Evolutionary conservation across 2,329 filamentous ascomycete species (phyloP), one percentile per base, ranked within the genome.

Genomic region (Monosporascus sp.): DNA sequence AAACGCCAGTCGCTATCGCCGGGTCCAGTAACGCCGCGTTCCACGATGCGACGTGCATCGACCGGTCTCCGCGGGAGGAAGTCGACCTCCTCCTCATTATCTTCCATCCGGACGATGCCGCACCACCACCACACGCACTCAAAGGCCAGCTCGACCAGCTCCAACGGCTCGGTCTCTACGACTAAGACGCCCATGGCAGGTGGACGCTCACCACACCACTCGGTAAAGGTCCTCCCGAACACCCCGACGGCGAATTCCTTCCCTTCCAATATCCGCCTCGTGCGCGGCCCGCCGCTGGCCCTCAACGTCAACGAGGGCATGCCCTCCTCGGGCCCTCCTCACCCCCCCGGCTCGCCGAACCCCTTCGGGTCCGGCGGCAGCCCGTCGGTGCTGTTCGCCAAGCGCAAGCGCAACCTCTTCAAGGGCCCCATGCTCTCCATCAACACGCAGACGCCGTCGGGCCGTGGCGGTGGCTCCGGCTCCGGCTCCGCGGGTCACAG

Each of bases 41-140:
- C 90, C 5, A 89, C 89, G 1, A 88, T 95, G 63, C 85, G 94
- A 11, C 87, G 91, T 37, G 85, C 90, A 2, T 96, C 91, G 5
- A 84, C 81, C 44, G 92, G 93, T 31, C 80, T 97, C 45, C 84
- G 92, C 27, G 93, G 94, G 38, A 85, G 94, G 56, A 97, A 97
- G 69, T 97, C 93, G 1, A 99, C 94, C 0, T 97, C 91, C 0
- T 96, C 91, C 0, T 97, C 92, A 0, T 86, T 99, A 17, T 97
- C 91, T 1, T 96, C 91, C 0, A 87, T 99, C 53, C 87, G 94
- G 54, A 95, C 89, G 45, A 91, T 97, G 66, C 91, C 65, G 64
- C 89, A 92, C 60, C 87, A 91, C 59, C 85, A 87, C 51, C 89
- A 94, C 67, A 86, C 87, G 1, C 93, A 97, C 69, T 96, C 91